Base-by-base conservation (phyloP, 2,329 filamentous ascomycete genomes). In the Bimuria novae-zelandiae region DNA sequence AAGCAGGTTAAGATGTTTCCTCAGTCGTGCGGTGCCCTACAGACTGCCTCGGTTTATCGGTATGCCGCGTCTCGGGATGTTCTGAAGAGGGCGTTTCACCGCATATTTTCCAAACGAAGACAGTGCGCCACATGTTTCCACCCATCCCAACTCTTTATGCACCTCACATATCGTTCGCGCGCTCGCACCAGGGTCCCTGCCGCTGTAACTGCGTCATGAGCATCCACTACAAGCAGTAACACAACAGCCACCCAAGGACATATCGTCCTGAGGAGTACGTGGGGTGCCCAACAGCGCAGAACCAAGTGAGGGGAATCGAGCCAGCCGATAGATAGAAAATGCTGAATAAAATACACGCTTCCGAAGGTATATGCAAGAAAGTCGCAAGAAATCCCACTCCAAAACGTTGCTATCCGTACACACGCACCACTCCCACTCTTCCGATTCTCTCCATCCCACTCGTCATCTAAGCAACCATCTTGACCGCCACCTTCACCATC, bases 401-500 rank as follows among this genome's bases (percentile, higher is more conserved):
- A n/a, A 33, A 7, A 36, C 16, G 21, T n/a, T 3, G n/a, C 7
- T 2, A 22, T 12, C 2, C 11, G 7, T 7, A 10, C 21, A 12
- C 43, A 3, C 29, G 11, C 19, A 22, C 35, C 29, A 4, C 21
- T 12, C 21, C 16, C 17, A 19, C 42, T 21, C 3, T 19, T 17
- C 16, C 29, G 3, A 16, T 12, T 10, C 17, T 16, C 14, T 4
- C 7, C 11, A 19, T 16, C 4, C n/a, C 8, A 4, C 7, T 22
- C 23, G 7, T 3, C 19, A 25, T 35, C 30, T 54, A 62, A 16
- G 47, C 61, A 23, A 56, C 41, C 30, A 62, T 42, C 32, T 48
- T 42, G 19, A 55, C 42, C 4, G 56, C 57, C 6, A 54, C 30
- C 54, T 55, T 64, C 41, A 32, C 43, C 22, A 61, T 30, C 46